Evolutionary conservation across 352 stramenopile genomes (phyloP), one percentile per base, ranked within the genome.

Genomic region (Phytophthora meadii): DNA sequence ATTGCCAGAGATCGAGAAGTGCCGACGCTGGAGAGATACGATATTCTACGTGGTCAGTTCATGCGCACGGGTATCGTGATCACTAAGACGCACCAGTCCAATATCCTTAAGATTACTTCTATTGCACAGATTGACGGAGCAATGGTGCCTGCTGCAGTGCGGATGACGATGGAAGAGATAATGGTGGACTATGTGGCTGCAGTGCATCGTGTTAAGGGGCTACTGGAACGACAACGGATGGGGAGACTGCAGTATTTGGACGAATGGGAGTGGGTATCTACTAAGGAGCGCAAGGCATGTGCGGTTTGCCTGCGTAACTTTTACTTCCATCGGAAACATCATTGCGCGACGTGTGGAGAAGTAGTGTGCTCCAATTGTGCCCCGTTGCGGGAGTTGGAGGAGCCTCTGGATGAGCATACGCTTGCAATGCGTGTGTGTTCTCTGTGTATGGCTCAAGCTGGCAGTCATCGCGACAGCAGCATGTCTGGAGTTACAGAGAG

Each of bases 221-320:
- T 92, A 37, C 51, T 95, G 15, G 87, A 95, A 53, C 75, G 85
- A 45, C 83, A 92, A 56, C 79, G 87, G n/a, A 82, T 95, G 71
- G 81, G 87, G 22, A 70, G 71, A 40, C 55, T 93, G 68, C 81
- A 87, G 60, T 91, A 91, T 57, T 54, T 95, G 49, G 82, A 93
- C 47, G 78, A 91, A 55, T 95, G 82, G 82, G 81, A 92, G 36
- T 93, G 82, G 83, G 73, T 95, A 6, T 68, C 82, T 4, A 77
- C 80, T 9, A 72, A 81, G 22, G 84, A 93, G 24, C 83, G 87
- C 49, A 92, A 92, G 68, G 85, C 84, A 0, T 95, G 87, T 53
- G 83, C 83, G 1, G 85, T 95, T 44, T 95, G 87, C 65, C 55
- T 93, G 2, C 85, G 82, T 19, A 78, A 76, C 0, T 95, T 95